Evolutionary conservation across 768 basidiomycete species (phyloP).

Genomic region (Termitomyces sp.): DNA sequence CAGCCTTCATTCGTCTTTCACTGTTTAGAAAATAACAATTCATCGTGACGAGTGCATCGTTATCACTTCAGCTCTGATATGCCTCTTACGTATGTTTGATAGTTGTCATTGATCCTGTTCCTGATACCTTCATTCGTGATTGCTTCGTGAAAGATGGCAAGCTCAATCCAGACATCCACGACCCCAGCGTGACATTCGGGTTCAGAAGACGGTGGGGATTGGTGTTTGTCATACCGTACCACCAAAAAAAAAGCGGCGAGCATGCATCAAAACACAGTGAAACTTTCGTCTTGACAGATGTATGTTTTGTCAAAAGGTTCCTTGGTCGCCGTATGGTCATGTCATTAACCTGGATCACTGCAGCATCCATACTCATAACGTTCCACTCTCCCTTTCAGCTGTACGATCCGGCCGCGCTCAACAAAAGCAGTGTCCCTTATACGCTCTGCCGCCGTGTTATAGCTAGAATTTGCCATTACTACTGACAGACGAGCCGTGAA

Average conservation of each 20-base stretch:
- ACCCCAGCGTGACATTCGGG: conserved; percentile 15
- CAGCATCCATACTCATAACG: conserved; percentile 23
- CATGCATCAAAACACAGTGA: neutral
- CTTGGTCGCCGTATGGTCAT: conserved; percentile 30
- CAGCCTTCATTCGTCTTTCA: conserved; percentile 21
- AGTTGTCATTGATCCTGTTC: too few species aligned
- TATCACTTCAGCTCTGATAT: neutral
- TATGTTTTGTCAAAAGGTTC: conserved; percentile 3
- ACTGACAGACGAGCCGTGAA: neutral
- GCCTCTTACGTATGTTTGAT: too few species aligned
- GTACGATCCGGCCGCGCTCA: neutral
- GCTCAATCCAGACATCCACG: conserved; percentile 10
- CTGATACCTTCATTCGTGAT: conserved; percentile 31
- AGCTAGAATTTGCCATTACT: neutral
- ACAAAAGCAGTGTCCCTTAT: neutral
- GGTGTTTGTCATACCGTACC: too few species aligned
- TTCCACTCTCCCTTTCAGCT: too few species aligned
- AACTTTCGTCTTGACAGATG: neutral
- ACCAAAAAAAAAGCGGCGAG: too few species aligned
- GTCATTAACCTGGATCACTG: conserved; percentile 25
- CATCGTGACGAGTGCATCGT: conserved; percentile 16
- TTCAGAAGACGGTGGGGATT: conserved; percentile 20
- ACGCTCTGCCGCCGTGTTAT: neutral
- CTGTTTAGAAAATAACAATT: neutral
- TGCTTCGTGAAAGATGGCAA: conserved; percentile 29